Base-by-base conservation (phyloP, 495 filamentous ascomycete species). In the Podospora fimiseda region DNA sequence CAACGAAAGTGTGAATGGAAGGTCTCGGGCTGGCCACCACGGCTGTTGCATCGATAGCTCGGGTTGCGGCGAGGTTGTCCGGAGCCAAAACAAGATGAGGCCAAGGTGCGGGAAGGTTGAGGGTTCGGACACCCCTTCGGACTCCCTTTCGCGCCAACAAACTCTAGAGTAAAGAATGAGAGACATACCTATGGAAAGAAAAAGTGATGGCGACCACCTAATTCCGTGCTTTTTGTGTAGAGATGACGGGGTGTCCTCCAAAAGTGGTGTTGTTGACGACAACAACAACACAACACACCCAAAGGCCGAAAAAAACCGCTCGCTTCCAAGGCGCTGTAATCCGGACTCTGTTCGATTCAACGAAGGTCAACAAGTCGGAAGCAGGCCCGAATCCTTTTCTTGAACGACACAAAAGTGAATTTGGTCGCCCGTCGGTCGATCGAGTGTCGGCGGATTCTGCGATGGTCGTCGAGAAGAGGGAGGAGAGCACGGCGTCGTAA, bases 361-460 rank as follows among this genome's bases (percentile, higher is more conserved):
- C 47, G 59, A 60, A 57, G 53, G 59, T 51, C 48, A 52, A 59
- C 44, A 30, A 33, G 27, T 33, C 27, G 27, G 27, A 33, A 33
- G 27, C 27, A 43, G 50, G 62, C 50, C 60, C 51, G 60, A 66
- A 70, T 62, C 59, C 63, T 50, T 49, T 52, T 49, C 51, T 27
- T 56, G 60, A 66, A 68, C 67, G 60, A 68, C 65, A 53, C 67
- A 70, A 70, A 70, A 70, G 41, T 60, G 63, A 70, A 70, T 70
- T 65, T 70, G 67, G 67, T 59, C 67, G 65, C 53, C 59, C 58
- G 65, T 68, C 62, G 55, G 56, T 60, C 55, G 55, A 50, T 60
- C 55, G 61, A 52, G 60, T 50, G 55, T 54, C 55, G 60, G 58
- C 48, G 60, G 59, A 59, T 55, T 61, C 58, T 48, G 53, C 41